Evolutionary conservation across 768 basidiomycete genomes (phyloP).

Genomic region (Termitomyces sp.): DNA sequence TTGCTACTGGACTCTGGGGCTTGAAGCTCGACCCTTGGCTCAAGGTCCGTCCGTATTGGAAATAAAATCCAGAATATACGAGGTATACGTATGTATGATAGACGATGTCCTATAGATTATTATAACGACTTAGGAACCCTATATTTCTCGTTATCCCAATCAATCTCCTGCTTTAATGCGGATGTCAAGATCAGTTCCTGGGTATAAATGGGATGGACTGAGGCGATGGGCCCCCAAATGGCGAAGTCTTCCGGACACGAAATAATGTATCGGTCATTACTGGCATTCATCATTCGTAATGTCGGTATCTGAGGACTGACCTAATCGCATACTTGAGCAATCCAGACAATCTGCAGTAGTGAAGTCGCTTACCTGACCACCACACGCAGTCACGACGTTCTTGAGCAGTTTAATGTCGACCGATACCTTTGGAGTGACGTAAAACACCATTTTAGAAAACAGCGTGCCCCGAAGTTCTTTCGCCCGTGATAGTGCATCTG

Average conservation of each 20-base stretch:
- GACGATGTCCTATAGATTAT: neutral
- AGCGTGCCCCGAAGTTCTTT: slow-evolving; percentile 49
- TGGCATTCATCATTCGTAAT: slow-evolving; percentile 47
- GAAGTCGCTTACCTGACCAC: slow-evolving; percentile 56
- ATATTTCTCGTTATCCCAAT: slow-evolving; percentile 50
- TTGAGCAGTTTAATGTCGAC: slow-evolving; percentile 60
- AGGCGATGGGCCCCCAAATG: slow-evolving; percentile 62
- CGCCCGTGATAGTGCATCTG: slow-evolving; percentile 57
- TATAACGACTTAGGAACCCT: slow-evolving; percentile 18
- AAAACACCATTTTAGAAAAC: slow-evolving; percentile 67
- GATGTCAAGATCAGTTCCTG: slow-evolving; percentile 65
- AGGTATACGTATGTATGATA: neutral
- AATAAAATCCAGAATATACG: too few relatives aligned
- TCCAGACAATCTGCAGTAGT: neutral
- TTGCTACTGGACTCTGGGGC: too few relatives aligned
- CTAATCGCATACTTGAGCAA: slow-evolving; percentile 21
- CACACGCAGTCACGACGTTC: slow-evolving; percentile 64
- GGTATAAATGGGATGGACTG: slow-evolving; percentile 52
- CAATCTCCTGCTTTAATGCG: slow-evolving; percentile 62
- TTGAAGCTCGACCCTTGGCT: too few relatives aligned
- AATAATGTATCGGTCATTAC: slow-evolving; percentile 55
- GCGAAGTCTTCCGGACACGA: slow-evolving; percentile 61
- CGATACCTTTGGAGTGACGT: slow-evolving; percentile 64
- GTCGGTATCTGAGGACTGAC: slow-evolving; percentile 49
- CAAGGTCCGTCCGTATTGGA: too few relatives aligned